Conservation (phyloP, 106 monocot genomes). For the Hemerocallis citrina region DNA sequence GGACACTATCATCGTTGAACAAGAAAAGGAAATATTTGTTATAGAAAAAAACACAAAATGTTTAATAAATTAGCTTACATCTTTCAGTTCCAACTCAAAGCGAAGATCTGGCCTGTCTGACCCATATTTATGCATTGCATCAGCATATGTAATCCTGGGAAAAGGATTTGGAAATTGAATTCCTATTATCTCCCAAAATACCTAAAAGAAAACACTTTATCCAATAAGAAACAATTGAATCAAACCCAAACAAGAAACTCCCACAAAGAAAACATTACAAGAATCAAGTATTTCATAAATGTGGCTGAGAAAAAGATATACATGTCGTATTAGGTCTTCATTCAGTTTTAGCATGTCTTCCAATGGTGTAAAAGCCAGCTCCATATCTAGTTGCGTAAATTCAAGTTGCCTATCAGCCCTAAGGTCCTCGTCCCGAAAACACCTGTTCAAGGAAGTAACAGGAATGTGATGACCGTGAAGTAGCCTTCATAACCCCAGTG, state of each 20-base stretch:
- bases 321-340: constrained; percentile 91
- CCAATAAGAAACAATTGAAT: constrained; percentile 2
- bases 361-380: constrained; percentile 91
- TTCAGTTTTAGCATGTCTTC: constrained; percentile 93
- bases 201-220: constrained; percentile 26
- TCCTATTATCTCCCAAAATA: constrained; percentile 68
- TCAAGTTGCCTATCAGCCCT: constrained; percentile 98
- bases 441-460: constrained; percentile 34
- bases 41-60: not conserved
- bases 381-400: constrained; percentile 97
- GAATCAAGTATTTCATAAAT: constrained; percentile 4
- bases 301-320: constrained; percentile 9
- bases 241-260: constrained; percentile 25
- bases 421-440: constrained; percentile 97
- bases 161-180: constrained; percentile 82
- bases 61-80: too few species aligned
- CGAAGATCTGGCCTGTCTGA: constrained; percentile 95
- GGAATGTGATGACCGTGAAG: too few species aligned
- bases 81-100: constrained; percentile 70
- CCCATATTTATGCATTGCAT: constrained; percentile 84
- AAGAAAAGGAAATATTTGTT: not conserved
- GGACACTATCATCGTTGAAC: not conserved
- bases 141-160: constrained; percentile 85
- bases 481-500: too few species aligned
- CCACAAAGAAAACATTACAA: too few species aligned